phyloP scores from a whole-genome alignment of 345 rosid species.

The Gossypium raimondii region DNA sequence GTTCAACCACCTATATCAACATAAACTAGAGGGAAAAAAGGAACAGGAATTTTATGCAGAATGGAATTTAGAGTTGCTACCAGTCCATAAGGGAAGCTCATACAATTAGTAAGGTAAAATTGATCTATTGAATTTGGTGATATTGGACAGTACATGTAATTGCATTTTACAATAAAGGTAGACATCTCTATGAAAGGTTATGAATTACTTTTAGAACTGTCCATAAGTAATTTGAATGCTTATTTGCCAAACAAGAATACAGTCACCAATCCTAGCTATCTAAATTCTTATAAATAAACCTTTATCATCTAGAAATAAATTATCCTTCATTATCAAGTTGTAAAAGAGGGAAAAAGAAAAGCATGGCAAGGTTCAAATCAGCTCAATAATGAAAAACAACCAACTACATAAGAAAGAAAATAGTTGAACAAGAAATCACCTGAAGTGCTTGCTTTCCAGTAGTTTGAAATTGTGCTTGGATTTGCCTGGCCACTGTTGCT shows the following conservation, averaged over 20 bases:
- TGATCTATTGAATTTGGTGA: background rate
- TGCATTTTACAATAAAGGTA: background rate
- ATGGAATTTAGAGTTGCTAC: background rate
- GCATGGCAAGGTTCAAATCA: background rate
- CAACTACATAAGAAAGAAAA: background rate
- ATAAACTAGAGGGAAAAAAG: constrained; percentile 1
- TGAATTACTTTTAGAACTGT: background rate
- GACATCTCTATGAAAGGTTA: background rate
- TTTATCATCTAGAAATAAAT: constrained; percentile 3
- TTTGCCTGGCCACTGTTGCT: constrained; percentile 60
- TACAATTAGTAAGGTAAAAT: background rate
- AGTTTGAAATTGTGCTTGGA: constrained; percentile 70
- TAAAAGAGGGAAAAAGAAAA: background rate
- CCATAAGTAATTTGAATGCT: background rate
- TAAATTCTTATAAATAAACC: background rate
- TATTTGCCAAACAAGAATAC: background rate
- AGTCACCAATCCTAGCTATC: background rate
- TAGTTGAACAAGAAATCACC: constrained; percentile 29
- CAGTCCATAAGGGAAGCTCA: background rate
- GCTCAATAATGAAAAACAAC: background rate
- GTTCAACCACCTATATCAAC: background rate
- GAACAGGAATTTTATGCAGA: background rate
- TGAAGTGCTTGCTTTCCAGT: constrained; percentile 76
- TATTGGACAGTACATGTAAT: background rate
- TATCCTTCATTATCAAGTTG: background rate